These are phyloP conservation scores for Globisporangium okanoganense DNA, from an alignment of 352 stramenopile species.

Conservation along the genomic window DNA sequence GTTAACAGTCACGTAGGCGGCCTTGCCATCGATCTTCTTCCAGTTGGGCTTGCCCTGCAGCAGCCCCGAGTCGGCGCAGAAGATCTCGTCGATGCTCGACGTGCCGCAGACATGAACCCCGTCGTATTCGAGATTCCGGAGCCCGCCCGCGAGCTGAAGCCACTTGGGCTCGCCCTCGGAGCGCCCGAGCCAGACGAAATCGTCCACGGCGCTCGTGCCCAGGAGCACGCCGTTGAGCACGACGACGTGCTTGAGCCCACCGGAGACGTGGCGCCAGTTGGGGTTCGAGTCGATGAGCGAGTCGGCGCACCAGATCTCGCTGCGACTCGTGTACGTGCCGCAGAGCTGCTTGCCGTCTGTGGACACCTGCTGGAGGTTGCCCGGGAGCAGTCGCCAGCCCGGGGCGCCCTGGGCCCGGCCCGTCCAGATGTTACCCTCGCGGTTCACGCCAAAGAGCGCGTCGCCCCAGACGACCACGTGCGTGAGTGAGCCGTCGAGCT, in stretches of 20 bases:
- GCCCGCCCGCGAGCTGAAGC: slow-evolving; percentile 14
- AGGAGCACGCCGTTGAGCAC: slow-evolving; percentile 15
- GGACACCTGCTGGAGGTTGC: slow-evolving; percentile 21
- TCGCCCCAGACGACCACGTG: slow-evolving; percentile 27
- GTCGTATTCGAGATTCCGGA: slow-evolving; percentile 27
- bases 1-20: slow-evolving; percentile 1
- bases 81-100: slow-evolving; percentile 14
- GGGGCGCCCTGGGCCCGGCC: slow-evolving; percentile 6
- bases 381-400: slow-evolving; percentile 14
- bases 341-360: slow-evolving; percentile 29
- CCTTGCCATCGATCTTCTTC: slow-evolving; percentile 8
- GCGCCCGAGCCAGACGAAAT: slow-evolving; percentile 17
- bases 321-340: slow-evolving; percentile 3
- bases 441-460: slow-evolving; percentile 19
- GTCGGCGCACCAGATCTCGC: slow-evolving; percentile 29
- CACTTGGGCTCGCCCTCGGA: slow-evolving; percentile 21
- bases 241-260: slow-evolving; percentile 6
- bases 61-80: slow-evolving; percentile 13
- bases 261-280: slow-evolving; percentile 4
- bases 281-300: slow-evolving; percentile 12
- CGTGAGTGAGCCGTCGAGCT: slow-evolving; percentile 14
- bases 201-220: slow-evolving; percentile 8
- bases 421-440: slow-evolving; percentile 16
- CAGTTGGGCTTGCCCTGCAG: slow-evolving; percentile 5
- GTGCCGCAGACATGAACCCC: slow-evolving; percentile 21